A percentile compares a stretch with the other conserved stretches of the same genome.
Evolutionary conservation across 768 basidiomycete species (phyloP).

Genomic region (Suillus subaureus): DNA sequence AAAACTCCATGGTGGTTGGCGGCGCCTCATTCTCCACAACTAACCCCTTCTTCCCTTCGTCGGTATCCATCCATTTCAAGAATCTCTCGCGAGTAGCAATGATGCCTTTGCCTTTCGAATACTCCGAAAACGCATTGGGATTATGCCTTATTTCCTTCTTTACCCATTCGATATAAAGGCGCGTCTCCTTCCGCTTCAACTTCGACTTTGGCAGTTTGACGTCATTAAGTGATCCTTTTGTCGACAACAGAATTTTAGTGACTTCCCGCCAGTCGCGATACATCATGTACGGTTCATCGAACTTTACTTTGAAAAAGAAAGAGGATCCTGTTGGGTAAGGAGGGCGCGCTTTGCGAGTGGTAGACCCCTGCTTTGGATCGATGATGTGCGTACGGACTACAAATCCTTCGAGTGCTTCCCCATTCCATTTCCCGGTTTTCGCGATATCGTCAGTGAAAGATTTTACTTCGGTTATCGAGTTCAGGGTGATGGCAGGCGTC

Average conservation of each 20-base stretch:
- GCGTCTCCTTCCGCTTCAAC: slow-evolving; percentile 76
- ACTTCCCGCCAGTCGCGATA: slow-evolving; percentile 1
- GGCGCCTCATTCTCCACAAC: background rate
- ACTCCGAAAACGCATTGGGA: slow-evolving; percentile 60
- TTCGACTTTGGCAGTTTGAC: slow-evolving; percentile 60
- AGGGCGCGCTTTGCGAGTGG: slow-evolving; percentile 36
- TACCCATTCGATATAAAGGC: slow-evolving; percentile 82
- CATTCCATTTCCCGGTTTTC: slow-evolving; percentile 75
- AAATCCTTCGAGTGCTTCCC: slow-evolving; percentile 89
- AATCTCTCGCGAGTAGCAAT: slow-evolving; percentile 39
- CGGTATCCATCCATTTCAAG: background rate
- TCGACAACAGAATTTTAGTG: background rate
- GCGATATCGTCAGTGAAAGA: slow-evolving; percentile 71
- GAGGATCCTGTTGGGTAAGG: slow-evolving; percentile 80
- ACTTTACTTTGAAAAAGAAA: slow-evolving; percentile 99
- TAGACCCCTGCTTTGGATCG: slow-evolving; percentile 37
- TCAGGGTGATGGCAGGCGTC: slow-evolving; percentile 59
- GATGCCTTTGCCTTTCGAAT: slow-evolving; percentile 77
- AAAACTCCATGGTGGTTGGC: slow-evolving; percentile 16
- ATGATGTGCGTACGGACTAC: slow-evolving; percentile 33
- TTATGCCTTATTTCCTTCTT: slow-evolving; percentile 47
- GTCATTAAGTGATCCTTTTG: slow-evolving; percentile 31
- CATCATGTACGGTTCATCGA: slow-evolving; percentile 84
- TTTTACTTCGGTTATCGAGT: slow-evolving; percentile 67
- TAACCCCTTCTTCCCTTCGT: background rate